Percentiles rank a stretch among this genome's conserved stretches.
Conservation (phyloP, 768 basidiomycete species). For the Hydnum rufescens region DNA sequence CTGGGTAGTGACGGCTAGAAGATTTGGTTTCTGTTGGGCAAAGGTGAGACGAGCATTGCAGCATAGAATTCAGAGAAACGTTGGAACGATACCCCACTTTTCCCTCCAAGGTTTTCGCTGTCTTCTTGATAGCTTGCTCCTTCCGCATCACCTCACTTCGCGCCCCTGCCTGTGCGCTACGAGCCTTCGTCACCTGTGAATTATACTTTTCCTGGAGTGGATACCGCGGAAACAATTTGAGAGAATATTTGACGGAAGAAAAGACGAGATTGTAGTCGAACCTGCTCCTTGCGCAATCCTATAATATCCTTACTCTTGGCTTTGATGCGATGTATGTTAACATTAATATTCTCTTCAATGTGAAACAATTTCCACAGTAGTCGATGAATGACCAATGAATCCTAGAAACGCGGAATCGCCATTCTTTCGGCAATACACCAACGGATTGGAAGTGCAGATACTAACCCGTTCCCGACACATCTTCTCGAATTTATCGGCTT, state of each 20-base stretch:
- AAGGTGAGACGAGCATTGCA: neutral
- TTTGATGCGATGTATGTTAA: slow-evolving; percentile 47
- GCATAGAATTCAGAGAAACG: neutral
- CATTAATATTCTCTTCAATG: slow-evolving; percentile 65
- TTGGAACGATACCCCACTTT: slow-evolving; percentile 30
- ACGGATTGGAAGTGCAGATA: slow-evolving; percentile 3
- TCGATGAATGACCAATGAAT: slow-evolving; percentile 62
- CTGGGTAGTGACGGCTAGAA: slow-evolving; percentile 69
- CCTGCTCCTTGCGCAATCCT: slow-evolving; percentile 47
- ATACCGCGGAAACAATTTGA: neutral
- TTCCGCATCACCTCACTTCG: slow-evolving; percentile 57
- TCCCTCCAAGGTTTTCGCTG: slow-evolving; percentile 70
- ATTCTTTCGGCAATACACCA: neutral
- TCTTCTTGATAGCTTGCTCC: slow-evolving; percentile 76
- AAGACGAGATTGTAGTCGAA: slow-evolving; percentile 4
- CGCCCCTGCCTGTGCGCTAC: slow-evolving; percentile 62
- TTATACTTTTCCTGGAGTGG: slow-evolving; percentile 33
- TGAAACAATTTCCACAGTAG: slow-evolving; percentile 78
- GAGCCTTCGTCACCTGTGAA: slow-evolving; percentile 46
- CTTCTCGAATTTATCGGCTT: slow-evolving; percentile 72
- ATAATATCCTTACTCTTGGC: slow-evolving; percentile 52
- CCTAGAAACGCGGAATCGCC: too few relatives aligned
- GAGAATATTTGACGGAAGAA: neutral
- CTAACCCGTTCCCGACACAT: slow-evolving; percentile 55
- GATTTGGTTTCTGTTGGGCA: slow-evolving; percentile 53